Evolutionary conservation across 306 rosid genomes (phyloP).

Genomic region (Rosa rugosa): DNA sequence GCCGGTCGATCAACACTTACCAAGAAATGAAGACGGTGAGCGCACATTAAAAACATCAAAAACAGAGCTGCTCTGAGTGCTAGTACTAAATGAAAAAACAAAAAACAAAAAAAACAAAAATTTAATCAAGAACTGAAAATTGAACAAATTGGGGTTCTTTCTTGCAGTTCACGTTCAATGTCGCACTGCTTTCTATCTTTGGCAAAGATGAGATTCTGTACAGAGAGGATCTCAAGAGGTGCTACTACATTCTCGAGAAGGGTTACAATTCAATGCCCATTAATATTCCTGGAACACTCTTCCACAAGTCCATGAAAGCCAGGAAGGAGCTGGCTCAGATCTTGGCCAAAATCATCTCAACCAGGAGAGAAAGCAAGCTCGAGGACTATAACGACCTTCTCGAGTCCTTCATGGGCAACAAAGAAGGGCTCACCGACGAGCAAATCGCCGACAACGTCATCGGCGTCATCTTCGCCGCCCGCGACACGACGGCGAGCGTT

Average conservation of each 20-base stretch:
- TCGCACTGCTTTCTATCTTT: conserved; percentile 77
- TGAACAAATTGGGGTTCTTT: background rate
- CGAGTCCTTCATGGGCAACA: conserved; percentile 80
- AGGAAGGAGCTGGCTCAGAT: conserved; percentile 81
- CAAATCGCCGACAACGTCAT: conserved; percentile 91
- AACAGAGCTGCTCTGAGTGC: conserved; percentile 16
- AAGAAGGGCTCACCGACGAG: conserved; percentile 79
- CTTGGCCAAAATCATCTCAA: conserved; percentile 65
- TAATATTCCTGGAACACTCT: conserved; percentile 80
- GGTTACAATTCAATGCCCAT: conserved; percentile 98
- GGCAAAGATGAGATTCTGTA: conserved; percentile 75
- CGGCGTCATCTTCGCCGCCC: conserved; percentile 94
- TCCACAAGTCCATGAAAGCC: conserved; percentile 86
- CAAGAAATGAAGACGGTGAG: conserved; percentile 91
- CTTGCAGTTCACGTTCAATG: conserved; percentile 82
- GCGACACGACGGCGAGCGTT: conserved; percentile 95
- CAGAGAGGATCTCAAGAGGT: conserved; percentile 73
- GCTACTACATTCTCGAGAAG: conserved; percentile 79
- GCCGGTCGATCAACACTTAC: conserved; percentile 62
- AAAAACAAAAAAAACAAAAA: background rate
- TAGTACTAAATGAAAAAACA: background rate
- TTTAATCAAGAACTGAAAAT: background rate
- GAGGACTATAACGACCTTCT: conserved; percentile 61
- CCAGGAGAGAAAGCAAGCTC: conserved; percentile 54
- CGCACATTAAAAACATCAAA: conserved; percentile 20